A percentile compares a stretch with the other conserved stretches of the same genome.
Conservation (phyloP, 495 filamentous ascomycete species). For the Parachaetomium inaequale region DNA sequence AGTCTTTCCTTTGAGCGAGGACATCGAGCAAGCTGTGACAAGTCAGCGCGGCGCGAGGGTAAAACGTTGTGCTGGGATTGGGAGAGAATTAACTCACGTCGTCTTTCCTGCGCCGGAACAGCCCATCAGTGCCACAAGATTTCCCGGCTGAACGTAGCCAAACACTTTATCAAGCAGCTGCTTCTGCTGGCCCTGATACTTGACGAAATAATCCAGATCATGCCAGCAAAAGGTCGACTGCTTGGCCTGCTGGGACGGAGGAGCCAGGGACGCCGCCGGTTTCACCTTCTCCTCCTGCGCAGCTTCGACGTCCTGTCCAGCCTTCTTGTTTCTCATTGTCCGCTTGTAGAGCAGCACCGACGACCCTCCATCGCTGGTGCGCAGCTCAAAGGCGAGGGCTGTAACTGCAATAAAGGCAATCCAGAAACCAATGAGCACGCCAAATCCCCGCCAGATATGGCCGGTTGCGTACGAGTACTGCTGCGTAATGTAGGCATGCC, state of each 20-base stretch:
- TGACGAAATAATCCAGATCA: slow-evolving; percentile 61
- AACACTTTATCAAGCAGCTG: slow-evolving; percentile 62
- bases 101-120: slow-evolving; percentile 77
- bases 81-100: background rate
- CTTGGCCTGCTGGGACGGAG: slow-evolving; percentile 1
- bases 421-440: slow-evolving; percentile 64
- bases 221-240: slow-evolving; percentile 55
- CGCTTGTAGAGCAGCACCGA: slow-evolving; percentile 3
- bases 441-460: slow-evolving; percentile 76
- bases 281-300: background rate
- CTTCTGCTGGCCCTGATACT: slow-evolving; percentile 53
- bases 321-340: slow-evolving; percentile 22
- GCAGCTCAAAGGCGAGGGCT: background rate
- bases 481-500: slow-evolving; percentile 55
- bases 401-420: slow-evolving; percentile 47
- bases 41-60: background rate
- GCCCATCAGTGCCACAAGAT: slow-evolving; percentile 75
- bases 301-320: slow-evolving; percentile 38
- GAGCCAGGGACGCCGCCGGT: background rate
- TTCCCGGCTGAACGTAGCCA: slow-evolving; percentile 76
- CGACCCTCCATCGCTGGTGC: background rate
- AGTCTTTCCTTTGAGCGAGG: slow-evolving; percentile 65
- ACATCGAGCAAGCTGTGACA: slow-evolving; percentile 42
- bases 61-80: background rate
- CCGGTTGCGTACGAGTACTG: slow-evolving; percentile 55